A percentile compares a stretch with the other conserved stretches of the same genome.
phyloP scores from a whole-genome alignment of 768 basidiomycete genomes.

The Collybiopsis confluens region DNA sequence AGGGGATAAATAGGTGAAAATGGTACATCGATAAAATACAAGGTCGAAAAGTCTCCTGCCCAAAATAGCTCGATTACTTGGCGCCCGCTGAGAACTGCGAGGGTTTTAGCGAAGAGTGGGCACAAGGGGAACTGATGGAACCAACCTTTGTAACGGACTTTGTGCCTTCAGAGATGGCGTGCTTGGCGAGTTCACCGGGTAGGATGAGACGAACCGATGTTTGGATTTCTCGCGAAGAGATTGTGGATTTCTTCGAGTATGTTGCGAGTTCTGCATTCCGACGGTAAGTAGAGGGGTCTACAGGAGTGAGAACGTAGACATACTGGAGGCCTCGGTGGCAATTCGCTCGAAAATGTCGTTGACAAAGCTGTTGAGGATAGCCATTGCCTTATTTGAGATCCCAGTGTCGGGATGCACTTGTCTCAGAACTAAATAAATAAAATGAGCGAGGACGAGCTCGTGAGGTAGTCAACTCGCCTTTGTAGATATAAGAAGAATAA shows the following conservation, averaged over 20 bases:
- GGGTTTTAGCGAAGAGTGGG: constrained; percentile 1
- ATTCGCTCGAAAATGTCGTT: constrained; percentile 96
- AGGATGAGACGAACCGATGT: constrained; percentile 96
- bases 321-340: constrained; percentile 85
- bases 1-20: constrained; percentile 7
- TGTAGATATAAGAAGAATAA: constrained; percentile 91
- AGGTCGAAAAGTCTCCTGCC: background rate
- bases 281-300: background rate
- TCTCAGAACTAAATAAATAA: constrained; percentile 63
- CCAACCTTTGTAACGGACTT: constrained; percentile 84
- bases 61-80: constrained; percentile 38
- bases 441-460: background rate
- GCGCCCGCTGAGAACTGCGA: constrained; percentile 65
- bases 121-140: background rate
- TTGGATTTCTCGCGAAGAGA: constrained; percentile 97
- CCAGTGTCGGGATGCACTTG: constrained; percentile 99
- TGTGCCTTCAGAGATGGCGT: constrained; percentile 91
- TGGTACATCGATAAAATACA: constrained; percentile 12
- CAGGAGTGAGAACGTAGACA: constrained; percentile 22
- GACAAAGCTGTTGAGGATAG: constrained; percentile 93
- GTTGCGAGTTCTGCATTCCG: constrained; percentile 74
- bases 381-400: constrained; percentile 99
- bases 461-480: constrained; percentile 43
- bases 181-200: constrained; percentile 93
- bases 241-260: constrained; percentile 98